Evolutionary conservation across 495 filamentous ascomycete genomes (phyloP).

Genomic region (Neurospora tetrasperma): DNA sequence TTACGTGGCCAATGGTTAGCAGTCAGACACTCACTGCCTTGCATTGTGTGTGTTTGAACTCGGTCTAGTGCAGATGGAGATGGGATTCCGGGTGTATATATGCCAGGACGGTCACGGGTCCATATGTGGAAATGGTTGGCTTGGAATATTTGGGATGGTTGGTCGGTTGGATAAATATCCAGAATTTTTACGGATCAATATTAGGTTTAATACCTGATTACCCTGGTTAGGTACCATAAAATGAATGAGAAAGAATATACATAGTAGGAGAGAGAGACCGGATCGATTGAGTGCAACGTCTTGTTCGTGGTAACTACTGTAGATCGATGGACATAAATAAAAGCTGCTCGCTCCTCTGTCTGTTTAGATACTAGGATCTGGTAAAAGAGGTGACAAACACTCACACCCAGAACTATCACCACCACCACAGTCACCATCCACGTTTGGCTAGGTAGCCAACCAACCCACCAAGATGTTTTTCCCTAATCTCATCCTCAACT

Average conservation of each 20-base stretch:
- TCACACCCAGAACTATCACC: not conserved
- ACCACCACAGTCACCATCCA: not conserved
- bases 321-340: not conserved
- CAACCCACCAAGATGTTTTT: constrained; percentile 7
- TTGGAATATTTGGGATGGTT: not conserved
- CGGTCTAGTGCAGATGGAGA: not conserved
- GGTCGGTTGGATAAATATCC: constrained; percentile 4
- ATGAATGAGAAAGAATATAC: no score
- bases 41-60: not conserved
- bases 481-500: constrained; percentile 4
- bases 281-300: no score
- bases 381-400: not conserved
- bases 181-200: not conserved
- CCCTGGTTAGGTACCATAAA: no score
- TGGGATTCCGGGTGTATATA: not conserved
- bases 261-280: no score
- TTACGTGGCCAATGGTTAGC: not conserved
- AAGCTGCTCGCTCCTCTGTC: not conserved
- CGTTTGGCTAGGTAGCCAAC: not conserved
- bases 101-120: no score
- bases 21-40: not conserved
- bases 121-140: no score
- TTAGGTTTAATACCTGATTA: not conserved
- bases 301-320: no score
- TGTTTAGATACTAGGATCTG: not conserved